Base-by-base conservation (phyloP, 2,329 filamentous ascomycete species). In the Diaporthe sp. region DNA sequence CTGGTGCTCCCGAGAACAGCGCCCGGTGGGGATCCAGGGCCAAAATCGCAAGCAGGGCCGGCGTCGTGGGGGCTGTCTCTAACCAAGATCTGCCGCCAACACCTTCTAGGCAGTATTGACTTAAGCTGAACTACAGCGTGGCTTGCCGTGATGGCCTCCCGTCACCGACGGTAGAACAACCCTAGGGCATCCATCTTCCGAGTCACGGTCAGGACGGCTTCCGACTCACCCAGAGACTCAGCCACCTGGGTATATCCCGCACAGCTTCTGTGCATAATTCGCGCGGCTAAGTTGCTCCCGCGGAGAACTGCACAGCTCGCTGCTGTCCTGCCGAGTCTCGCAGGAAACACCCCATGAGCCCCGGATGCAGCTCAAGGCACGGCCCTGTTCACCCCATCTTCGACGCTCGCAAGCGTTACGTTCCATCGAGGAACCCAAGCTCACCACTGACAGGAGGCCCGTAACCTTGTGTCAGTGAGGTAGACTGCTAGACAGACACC, bases 81-180 rank as follows among this genome's bases (percentile, higher is more conserved):
- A 19, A 51, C 63, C 32, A 53, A 53, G 63, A 53, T 68, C 63
- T 37, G 22, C 63, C n/a, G 63, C 63, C 63, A 53, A 39, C 44
- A 6, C n/a, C 47, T 53, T n/a, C 63, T 53, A 32, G 32, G 17
- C 47, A 30, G 19, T 1, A 68, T 39, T 68, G 32, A 53, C 53
- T 68, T 50, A 53, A 53, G 47, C 63, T 68, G 63, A 68, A 68
- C 8, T 68, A 53, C 47, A n/a, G 63, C 63, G n/a, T 51, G 63
- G 63, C 44, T 66, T 51, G 32, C 13, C 30, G 22, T 10, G 22
- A 37, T 19, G 30, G 30, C 19, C 63, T 68, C 22, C 32, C 27
- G 63, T 53, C 47, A 27, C 63, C 63, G 25, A 47, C 59, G 25
- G 44, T 39, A 39, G 47, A 53, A 68, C 32, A 53, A 53, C 63